Conservation (phyloP, 306 rosid species). For the Delonix regia region DNA sequence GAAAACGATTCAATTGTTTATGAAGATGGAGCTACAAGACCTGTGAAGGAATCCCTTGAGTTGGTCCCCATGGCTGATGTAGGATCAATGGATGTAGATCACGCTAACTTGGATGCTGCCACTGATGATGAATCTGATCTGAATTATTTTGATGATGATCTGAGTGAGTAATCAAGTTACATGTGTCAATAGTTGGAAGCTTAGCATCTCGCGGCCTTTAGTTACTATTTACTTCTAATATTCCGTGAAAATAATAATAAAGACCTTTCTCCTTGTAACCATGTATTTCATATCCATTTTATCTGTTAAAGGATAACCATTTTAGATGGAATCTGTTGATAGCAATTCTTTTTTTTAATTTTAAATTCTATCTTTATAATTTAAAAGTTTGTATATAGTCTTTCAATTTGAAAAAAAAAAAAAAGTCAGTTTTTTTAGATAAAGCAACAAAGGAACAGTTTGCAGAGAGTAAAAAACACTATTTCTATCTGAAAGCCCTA, state of each 20-base stretch:
- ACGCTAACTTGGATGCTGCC: slow-evolving; percentile 54
- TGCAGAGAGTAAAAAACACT: too few species aligned
- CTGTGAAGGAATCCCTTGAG: slow-evolving; percentile 61
- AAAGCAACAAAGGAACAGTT: too few species aligned
- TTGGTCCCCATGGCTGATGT: slow-evolving; percentile 52
- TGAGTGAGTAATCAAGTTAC: slow-evolving; percentile 57
- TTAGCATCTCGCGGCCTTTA: not conserved
- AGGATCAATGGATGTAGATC: slow-evolving; percentile 52
- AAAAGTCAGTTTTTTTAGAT: too few species aligned
- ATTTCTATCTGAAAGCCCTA: too few species aligned
- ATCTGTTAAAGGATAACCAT: too few species aligned
- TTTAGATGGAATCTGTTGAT: too few species aligned
- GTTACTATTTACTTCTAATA: slow-evolving; percentile 1
- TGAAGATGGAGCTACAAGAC: slow-evolving; percentile 56
- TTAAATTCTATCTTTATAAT: too few species aligned
- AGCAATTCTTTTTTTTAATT: too few species aligned
- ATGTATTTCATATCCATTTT: slow-evolving; percentile 19
- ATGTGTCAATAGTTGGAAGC: slow-evolving; percentile 32
- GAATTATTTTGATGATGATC: slow-evolving; percentile 71
- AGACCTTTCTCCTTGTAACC: not conserved
- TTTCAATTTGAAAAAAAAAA: too few species aligned
- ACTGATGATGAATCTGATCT: slow-evolving; percentile 71
- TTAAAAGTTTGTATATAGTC: too few species aligned
- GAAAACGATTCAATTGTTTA: slow-evolving; percentile 74
- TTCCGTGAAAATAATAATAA: slow-evolving; percentile 29